Evolutionary conservation across 441 rosid species (phyloP).

Genomic region (Gossypium aridum): DNA sequence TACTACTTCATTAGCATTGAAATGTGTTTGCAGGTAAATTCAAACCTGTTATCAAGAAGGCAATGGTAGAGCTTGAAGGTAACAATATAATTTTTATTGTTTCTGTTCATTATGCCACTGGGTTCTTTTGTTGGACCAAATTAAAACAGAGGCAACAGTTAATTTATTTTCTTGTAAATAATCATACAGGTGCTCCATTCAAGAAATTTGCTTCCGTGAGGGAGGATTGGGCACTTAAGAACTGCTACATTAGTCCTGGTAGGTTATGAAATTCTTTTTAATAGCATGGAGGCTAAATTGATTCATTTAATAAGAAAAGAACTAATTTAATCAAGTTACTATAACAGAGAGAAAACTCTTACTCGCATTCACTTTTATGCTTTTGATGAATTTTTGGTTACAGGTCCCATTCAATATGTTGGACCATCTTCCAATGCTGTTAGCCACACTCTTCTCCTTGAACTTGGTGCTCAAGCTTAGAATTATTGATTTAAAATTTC

Average conservation of each 20-base stretch:
- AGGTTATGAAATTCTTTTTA: background rate
- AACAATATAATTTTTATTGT: background rate
- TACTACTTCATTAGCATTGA: background rate
- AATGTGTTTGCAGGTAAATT: conserved; percentile 55
- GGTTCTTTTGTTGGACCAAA: no score
- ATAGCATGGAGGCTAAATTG: background rate
- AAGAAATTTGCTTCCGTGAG: conserved; percentile 68
- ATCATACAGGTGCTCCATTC: conserved; percentile 78
- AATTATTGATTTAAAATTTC: background rate
- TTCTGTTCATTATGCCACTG: no score
- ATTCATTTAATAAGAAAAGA: no score
- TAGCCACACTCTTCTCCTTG: conserved; percentile 72
- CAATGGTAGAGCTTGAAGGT: conserved; percentile 90
- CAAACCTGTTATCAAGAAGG: conserved; percentile 99
- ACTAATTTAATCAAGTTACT: no score
- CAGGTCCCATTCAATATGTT: conserved; percentile 94
- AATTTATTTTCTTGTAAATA: background rate
- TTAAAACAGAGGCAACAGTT: no score
- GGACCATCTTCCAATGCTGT: conserved; percentile 65
- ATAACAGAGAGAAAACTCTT: no score
- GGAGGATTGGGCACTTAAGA: conserved; percentile 82
- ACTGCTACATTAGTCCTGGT: conserved; percentile 89
- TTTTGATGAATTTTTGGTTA: no score
- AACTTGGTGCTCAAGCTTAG: conserved; percentile 59
- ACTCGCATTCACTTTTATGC: background rate